A percentile compares a stretch with the other conserved stretches of the same genome.
These are phyloP conservation scores for Drechslerella coelobrocha DNA, from an alignment of 2,329 filamentous ascomycete species.

Conservation along the genomic window DNA sequence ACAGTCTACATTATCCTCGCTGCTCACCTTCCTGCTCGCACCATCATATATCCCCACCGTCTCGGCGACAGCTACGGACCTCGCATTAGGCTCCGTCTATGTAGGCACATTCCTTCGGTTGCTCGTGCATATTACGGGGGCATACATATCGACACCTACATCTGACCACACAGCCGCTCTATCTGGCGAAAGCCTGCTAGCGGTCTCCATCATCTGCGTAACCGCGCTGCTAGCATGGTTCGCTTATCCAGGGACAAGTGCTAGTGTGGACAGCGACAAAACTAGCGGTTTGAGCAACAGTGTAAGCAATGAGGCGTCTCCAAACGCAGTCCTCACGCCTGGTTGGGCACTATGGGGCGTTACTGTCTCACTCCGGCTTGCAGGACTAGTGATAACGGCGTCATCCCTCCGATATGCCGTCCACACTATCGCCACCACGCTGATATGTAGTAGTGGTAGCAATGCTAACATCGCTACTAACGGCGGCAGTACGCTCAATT, in stretches of 20 bases:
- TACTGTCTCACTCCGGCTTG: neutral
- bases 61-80: neutral
- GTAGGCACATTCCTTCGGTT: conserved; percentile 5
- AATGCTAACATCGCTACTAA: no score
- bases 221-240: conserved; percentile 17
- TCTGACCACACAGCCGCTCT: neutral
- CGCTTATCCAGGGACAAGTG: neutral
- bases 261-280: no score
- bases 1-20: neutral
- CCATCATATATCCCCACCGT: neutral
- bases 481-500: no score
- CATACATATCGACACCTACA: neutral
- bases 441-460: no score
- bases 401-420: neutral
- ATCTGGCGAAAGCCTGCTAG: neutral
- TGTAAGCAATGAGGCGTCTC: no score
- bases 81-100: conserved; percentile 4
- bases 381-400: neutral
- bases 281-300: no score
- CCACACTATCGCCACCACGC: neutral
- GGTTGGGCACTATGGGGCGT: neutral
- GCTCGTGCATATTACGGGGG: neutral
- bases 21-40: neutral
- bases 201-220: conserved; percentile 2
- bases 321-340: neutral